These are phyloP conservation scores for Penicillium expansum DNA, from an alignment of 2,329 filamentous ascomycete species.

Conservation along the genomic window DNA sequence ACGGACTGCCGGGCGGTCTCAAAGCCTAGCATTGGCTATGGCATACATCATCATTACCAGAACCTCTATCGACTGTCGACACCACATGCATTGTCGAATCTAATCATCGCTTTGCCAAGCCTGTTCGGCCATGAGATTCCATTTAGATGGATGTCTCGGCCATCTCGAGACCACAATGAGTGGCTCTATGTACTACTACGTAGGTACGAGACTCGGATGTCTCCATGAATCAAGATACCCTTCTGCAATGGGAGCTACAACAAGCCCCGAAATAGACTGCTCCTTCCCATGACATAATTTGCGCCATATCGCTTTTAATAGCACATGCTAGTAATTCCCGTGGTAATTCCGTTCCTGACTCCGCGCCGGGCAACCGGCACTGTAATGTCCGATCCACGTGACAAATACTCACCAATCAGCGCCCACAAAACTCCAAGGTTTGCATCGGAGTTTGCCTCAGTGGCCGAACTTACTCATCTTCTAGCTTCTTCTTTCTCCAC, in stretches of 20 bases:
- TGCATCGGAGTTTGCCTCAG: conserved; percentile 17
- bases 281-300: neutral
- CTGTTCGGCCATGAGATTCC: neutral
- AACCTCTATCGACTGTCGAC: neutral
- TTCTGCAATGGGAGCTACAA: conserved; percentile 5
- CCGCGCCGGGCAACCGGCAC: conserved; percentile 1
- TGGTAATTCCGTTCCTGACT: conserved; percentile 2
- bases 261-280: neutral
- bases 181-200: conserved; percentile 1
- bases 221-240: conserved; percentile 16
- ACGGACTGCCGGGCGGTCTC: neutral
- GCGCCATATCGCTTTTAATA: neutral
- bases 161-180: neutral
- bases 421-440: conserved; percentile 3
- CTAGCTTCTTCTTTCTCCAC: conserved; percentile 31
- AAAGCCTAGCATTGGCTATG: neutral
- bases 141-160: neutral
- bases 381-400: conserved; percentile 9
- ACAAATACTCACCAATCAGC: neutral
- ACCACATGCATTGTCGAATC: neutral
- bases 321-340: neutral
- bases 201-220: conserved; percentile 10
- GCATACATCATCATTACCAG: neutral
- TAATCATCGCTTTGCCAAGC: neutral
- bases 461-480: conserved; percentile 27